phyloP scores from a whole-genome alignment of 345 rosid species.

The Bretschneidera sinensis region DNA sequence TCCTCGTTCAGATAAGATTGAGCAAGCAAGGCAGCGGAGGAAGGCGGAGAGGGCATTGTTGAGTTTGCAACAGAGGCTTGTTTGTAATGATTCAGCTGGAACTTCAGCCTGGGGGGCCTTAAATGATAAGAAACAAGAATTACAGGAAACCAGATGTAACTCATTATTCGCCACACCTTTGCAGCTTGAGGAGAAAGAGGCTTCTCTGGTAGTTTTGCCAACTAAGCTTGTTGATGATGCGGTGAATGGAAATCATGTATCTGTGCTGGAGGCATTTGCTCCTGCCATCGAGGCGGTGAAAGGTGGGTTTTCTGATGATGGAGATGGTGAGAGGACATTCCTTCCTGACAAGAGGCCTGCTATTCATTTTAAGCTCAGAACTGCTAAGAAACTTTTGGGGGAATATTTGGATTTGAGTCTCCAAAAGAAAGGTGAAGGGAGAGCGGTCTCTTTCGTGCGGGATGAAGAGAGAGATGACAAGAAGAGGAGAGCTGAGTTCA shows the following conservation, averaged over 20 bases:
- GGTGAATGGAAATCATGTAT: slow-evolving; percentile 27
- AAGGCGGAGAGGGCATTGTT: slow-evolving; percentile 89
- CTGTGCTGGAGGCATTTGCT: slow-evolving; percentile 69
- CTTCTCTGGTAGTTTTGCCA: too few species aligned
- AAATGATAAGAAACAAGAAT: slow-evolving; percentile 24
- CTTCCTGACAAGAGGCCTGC: slow-evolving; percentile 46
- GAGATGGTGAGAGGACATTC: slow-evolving; percentile 37
- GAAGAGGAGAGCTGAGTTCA: slow-evolving; percentile 91
- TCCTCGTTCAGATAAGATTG: slow-evolving; percentile 76
- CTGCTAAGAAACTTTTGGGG: slow-evolving; percentile 59
- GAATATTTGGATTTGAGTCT: slow-evolving; percentile 56
- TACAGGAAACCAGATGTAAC: too few species aligned
- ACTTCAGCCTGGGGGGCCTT: slow-evolving; percentile 35
- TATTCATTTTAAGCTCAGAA: slow-evolving; percentile 52
- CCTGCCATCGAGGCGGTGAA: slow-evolving; percentile 78
- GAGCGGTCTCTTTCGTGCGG: slow-evolving; percentile 36
- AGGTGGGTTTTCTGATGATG: slow-evolving; percentile 39
- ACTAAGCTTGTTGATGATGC: too few species aligned
- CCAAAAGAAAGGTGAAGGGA: slow-evolving; percentile 46
- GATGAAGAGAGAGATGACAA: slow-evolving; percentile 93
- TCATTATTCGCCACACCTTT: slow-evolving; percentile 40
- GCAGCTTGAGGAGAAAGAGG: slow-evolving; percentile 49
- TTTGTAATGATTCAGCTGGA: slow-evolving; percentile 35
- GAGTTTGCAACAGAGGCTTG: slow-evolving; percentile 85
- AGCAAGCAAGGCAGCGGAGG: slow-evolving; percentile 82